phyloP scores from a whole-genome alignment of 1,284 basidiomycete genomes.

The Malassezia brasiliensis region DNA sequence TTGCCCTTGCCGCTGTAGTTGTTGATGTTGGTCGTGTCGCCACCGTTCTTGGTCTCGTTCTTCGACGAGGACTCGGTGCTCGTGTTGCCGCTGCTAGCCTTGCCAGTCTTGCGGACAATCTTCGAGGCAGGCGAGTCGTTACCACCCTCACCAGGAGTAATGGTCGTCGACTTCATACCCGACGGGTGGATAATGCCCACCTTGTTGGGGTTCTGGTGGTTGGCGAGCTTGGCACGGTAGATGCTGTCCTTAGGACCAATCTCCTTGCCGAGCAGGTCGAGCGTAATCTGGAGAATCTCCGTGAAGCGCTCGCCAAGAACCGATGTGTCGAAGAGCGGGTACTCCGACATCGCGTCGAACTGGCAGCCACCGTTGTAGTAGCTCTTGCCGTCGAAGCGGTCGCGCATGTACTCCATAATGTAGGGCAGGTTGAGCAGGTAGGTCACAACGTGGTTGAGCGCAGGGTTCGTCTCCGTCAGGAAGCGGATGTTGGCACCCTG shows the following conservation, averaged over 20 bases:
- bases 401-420: slow-evolving; percentile 17
- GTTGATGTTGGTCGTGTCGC: background rate
- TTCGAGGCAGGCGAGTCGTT: slow-evolving; percentile 6
- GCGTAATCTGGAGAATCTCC: slow-evolving; percentile 1
- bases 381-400: slow-evolving; percentile 13
- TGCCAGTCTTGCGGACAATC: slow-evolving; percentile 5
- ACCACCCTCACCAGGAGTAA: slow-evolving; percentile 16
- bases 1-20: background rate
- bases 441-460: slow-evolving; percentile 15
- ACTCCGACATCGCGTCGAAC: slow-evolving; percentile 7
- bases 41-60: background rate
- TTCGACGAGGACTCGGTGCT: background rate
- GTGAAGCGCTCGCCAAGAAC: slow-evolving; percentile 12
- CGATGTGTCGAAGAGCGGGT: slow-evolving; percentile 4
- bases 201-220: slow-evolving; percentile 19
- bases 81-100: background rate
- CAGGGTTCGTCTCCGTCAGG: slow-evolving; percentile 20
- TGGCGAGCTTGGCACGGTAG: background rate
- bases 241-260: slow-evolving; percentile 17
- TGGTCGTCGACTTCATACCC: background rate
- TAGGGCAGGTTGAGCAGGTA: slow-evolving; percentile 16
- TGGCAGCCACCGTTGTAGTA: slow-evolving; percentile 18
- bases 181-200: background rate
- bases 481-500: slow-evolving; percentile 40
- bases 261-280: slow-evolving; percentile 20